These are phyloP conservation scores for Neurospora sp. DNA, from an alignment of 2,329 filamentous ascomycete genomes.

Conservation along the genomic window DNA sequence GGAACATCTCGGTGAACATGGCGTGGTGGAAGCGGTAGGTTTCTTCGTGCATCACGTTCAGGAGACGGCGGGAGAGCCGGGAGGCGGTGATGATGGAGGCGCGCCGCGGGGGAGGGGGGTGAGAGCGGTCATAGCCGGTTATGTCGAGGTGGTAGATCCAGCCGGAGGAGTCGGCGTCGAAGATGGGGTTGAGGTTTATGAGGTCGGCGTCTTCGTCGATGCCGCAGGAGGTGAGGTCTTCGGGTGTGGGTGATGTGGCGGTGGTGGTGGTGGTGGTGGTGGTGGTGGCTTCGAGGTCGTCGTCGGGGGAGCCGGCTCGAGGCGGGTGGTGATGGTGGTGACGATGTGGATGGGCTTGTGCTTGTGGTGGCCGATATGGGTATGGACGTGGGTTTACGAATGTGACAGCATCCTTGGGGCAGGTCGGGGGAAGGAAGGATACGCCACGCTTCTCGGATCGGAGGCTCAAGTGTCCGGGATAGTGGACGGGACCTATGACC, in stretches of 20 bases:
- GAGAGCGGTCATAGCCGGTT: conserved; percentile 52
- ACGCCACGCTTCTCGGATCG: conserved; percentile 42
- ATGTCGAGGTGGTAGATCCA: conserved; percentile 65
- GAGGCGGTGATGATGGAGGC: conserved; percentile 63
- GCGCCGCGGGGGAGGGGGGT: conserved; percentile 53
- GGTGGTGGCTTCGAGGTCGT: conserved; percentile 25
- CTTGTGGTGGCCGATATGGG: background rate
- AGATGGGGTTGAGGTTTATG: conserved; percentile 69
- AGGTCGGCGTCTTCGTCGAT: conserved; percentile 65
- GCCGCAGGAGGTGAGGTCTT: conserved; percentile 45
- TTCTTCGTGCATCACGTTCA: conserved; percentile 67
- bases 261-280: conserved; percentile 2
- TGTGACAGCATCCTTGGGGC: conserved; percentile 18
- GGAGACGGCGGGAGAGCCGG: conserved; percentile 55
- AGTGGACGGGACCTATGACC: conserved; percentile 59
- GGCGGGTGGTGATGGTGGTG: background rate
- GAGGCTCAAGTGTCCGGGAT: conserved; percentile 36
- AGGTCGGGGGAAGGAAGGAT: conserved; percentile 44
- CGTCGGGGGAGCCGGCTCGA: conserved; percentile 18
- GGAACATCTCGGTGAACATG: conserved; percentile 78
- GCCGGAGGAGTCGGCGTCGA: conserved; percentile 59
- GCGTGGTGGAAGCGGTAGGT: conserved; percentile 56
- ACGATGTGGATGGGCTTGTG: background rate
- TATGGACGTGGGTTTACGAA: background rate
- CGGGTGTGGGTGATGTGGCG: conserved; percentile 9